Percentiles rank a stretch among this genome's conserved stretches.
phyloP scores from a whole-genome alignment of 108 stramenopile species.

The Skeletonema menzelii region DNA sequence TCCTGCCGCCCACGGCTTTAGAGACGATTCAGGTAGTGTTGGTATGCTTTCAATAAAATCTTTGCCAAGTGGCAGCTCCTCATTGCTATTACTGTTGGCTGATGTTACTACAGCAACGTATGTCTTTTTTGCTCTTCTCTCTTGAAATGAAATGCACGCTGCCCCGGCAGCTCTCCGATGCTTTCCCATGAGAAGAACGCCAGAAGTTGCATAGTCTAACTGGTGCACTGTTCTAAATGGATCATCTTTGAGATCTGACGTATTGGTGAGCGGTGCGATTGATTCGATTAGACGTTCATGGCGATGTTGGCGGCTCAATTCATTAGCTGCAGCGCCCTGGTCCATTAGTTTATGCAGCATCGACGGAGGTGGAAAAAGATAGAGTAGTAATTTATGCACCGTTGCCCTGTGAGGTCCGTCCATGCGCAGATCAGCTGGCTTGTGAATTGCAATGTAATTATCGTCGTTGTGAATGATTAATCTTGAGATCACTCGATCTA shows the following conservation, averaged over 20 bases:
- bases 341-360: not conserved
- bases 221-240: slow-evolving; percentile 84
- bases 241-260: slow-evolving; percentile 66
- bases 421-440: slow-evolving; percentile 89
- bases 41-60: slow-evolving; percentile 37
- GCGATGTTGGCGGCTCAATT: not conserved
- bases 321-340: not conserved
- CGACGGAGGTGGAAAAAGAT: slow-evolving; percentile 75
- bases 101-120: slow-evolving; percentile 72
- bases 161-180: slow-evolving; percentile 54
- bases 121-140: slow-evolving; percentile 60
- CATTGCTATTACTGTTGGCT: slow-evolving; percentile 20
- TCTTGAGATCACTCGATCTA: slow-evolving; percentile 11
- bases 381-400: slow-evolving; percentile 78
- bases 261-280: slow-evolving; percentile 39
- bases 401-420: slow-evolving; percentile 75
- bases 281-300: slow-evolving; percentile 30
- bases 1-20: slow-evolving; percentile 32
- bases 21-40: slow-evolving; percentile 19
- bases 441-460: slow-evolving; percentile 75
- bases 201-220: slow-evolving; percentile 88
- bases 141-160: slow-evolving; percentile 61
- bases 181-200: slow-evolving; percentile 69
- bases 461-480: slow-evolving; percentile 59
- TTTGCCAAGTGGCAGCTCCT: slow-evolving; percentile 7